A percentile compares a stretch with the other conserved stretches of the same genome.
Conservation (phyloP, 345 rosid genomes). For the Linum tenue region DNA sequence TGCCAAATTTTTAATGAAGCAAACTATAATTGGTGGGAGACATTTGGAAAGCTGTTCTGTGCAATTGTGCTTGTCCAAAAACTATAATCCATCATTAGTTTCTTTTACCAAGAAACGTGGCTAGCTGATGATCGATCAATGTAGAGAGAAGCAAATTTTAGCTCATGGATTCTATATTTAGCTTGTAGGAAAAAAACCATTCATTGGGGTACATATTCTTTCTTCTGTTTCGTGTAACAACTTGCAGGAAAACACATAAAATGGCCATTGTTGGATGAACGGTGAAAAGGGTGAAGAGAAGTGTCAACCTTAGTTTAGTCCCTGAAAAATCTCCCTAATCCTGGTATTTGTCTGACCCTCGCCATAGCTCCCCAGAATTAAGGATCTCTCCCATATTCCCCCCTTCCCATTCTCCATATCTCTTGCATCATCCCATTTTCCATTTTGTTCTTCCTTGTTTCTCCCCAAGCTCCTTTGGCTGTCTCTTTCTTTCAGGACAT, state of each 20-base stretch:
- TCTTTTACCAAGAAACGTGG: too few species aligned
- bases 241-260: not conserved
- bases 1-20: too few species aligned
- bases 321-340: constrained; percentile 32
- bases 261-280: constrained; percentile 12
- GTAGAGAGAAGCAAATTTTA: too few species aligned
- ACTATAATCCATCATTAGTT: too few species aligned
- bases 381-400: constrained; percentile 40
- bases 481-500: constrained; percentile 25
- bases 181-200: not conserved
- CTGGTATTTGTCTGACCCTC: constrained; percentile 21
- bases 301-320: constrained; percentile 25
- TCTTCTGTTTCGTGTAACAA: not conserved
- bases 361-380: constrained; percentile 25
- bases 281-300: constrained; percentile 17
- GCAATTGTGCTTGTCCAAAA: too few species aligned
- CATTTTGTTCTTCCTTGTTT: constrained; percentile 22
- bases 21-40: too few species aligned
- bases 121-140: too few species aligned
- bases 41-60: too few species aligned
- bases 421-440: constrained; percentile 13
- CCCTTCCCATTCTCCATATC: constrained; percentile 14
- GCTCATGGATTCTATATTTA: not conserved
- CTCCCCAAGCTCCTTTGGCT: constrained; percentile 19
- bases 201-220: not conserved